Percentiles rank a stretch among this genome's conserved stretches.
phyloP scores from a whole-genome alignment of 1,139 yeast genomes.

The Suhomyces guaymorum region DNA sequence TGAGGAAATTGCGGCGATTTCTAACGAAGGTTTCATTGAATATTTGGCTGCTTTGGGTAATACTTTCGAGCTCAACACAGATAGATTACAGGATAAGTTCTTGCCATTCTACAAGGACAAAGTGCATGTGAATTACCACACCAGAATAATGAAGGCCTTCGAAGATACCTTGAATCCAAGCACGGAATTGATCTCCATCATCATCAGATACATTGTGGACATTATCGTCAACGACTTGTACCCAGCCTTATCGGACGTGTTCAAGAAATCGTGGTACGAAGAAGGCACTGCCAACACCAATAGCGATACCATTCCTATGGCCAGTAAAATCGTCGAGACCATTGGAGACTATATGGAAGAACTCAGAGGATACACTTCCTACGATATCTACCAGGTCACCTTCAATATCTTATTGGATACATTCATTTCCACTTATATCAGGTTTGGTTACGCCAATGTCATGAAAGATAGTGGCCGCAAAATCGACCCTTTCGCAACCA shows the following conservation, averaged over 20 bases:
- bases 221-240: conserved; percentile 70
- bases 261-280: conserved; percentile 49
- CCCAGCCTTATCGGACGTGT: conserved; percentile 44
- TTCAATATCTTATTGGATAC: conserved; percentile 45
- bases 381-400: conserved; percentile 48
- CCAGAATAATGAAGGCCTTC: conserved; percentile 55
- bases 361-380: conserved; percentile 50
- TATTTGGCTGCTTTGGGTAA: conserved; percentile 83
- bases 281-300: conserved; percentile 36
- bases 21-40: conserved; percentile 79
- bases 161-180: conserved; percentile 72
- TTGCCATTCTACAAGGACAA: conserved; percentile 62
- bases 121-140: conserved; percentile 66
- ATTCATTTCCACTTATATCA: conserved; percentile 46
- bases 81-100: conserved; percentile 75
- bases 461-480: conserved; percentile 53
- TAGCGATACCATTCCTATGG: conserved; percentile 42
- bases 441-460: conserved; percentile 47
- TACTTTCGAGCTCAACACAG: conserved; percentile 80
- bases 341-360: conserved; percentile 75
- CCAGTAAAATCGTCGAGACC: conserved; percentile 65
- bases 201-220: conserved; percentile 62
- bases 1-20: conserved; percentile 51
- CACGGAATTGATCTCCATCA: conserved; percentile 71
- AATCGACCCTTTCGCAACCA: conserved; percentile 58